Conservation (phyloP, 2,329 filamentous ascomycete species). For the Exophiala sp. region DNA sequence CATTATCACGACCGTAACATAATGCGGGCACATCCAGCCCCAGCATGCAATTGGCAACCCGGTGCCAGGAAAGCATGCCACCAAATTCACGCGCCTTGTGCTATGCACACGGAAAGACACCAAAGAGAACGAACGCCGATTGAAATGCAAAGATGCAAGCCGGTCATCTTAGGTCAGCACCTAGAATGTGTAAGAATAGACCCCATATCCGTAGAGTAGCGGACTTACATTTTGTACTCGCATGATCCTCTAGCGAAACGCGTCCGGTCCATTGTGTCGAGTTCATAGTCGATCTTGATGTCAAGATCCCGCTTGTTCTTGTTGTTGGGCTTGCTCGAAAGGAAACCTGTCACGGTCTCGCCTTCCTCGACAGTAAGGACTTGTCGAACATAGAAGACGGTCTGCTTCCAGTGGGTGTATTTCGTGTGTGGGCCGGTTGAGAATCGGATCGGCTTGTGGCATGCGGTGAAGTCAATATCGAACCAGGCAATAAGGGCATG, state of each 20-base stretch:
- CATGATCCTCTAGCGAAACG: constrained; percentile 67
- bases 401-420: constrained; percentile 99
- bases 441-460: constrained; percentile 97
- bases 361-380: constrained; percentile 86
- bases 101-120: constrained; percentile 27
- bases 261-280: constrained; percentile 70
- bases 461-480: constrained; percentile 96
- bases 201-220: background rate
- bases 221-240: constrained; percentile 66
- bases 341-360: constrained; percentile 69
- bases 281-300: constrained; percentile 78
- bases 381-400: constrained; percentile 94
- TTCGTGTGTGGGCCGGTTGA: constrained; percentile 97
- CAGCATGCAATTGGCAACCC: background rate
- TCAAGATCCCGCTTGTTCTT: constrained; percentile 95
- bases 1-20: constrained; percentile 29
- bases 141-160: background rate
- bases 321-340: constrained; percentile 83
- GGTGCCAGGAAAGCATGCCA: background rate
- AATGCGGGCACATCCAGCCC: background rate
- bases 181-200: constrained; percentile 4
- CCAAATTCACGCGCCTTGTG: constrained; percentile 14
- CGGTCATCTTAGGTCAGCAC: constrained; percentile 12
- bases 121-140: constrained; percentile 3
- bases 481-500: constrained; percentile 98